Conservation (phyloP, 2,329 filamentous ascomycete genomes). For the Davidsoniella eucalypti region DNA sequence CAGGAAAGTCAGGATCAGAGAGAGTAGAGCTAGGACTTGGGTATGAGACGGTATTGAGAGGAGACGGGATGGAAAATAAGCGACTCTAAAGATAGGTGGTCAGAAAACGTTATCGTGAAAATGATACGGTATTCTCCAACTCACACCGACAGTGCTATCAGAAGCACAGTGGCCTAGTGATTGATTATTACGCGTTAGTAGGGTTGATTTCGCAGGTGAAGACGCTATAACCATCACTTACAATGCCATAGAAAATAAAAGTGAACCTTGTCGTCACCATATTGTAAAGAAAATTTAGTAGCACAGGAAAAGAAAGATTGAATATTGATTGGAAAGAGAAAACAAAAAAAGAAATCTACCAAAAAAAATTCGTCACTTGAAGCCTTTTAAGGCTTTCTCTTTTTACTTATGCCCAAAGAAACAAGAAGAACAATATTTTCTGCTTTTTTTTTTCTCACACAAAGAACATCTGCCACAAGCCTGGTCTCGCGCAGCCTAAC, state of each 20-base stretch:
- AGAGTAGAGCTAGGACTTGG: neutral
- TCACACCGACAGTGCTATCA: neutral
- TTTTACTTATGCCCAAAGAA: neutral
- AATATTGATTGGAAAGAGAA: neutral
- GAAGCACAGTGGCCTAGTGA: too few species aligned
- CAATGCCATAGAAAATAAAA: too few species aligned
- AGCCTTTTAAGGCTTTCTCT: neutral
- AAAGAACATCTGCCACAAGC: too few species aligned
- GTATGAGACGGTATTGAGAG: neutral
- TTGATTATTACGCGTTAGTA: too few species aligned
- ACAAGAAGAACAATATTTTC: neutral
- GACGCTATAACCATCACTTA: too few species aligned
- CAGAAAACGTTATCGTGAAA: neutral
- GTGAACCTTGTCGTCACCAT: too few species aligned
- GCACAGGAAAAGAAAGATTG: neutral
- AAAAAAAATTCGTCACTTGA: neutral
- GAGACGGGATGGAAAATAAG: too few species aligned
- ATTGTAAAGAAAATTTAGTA: too few species aligned
- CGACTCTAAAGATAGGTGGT: neutral
- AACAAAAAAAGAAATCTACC: neutral
- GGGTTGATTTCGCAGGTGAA: too few species aligned
- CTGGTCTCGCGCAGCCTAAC: too few species aligned
- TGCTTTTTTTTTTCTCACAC: too few species aligned
- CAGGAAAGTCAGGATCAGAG: neutral
- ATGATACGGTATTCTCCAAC: neutral